Evolutionary conservation across 306 rosid genomes (phyloP), one percentile per base, ranked within the genome.

Genomic region (Trichosanthes cucumerina): DNA sequence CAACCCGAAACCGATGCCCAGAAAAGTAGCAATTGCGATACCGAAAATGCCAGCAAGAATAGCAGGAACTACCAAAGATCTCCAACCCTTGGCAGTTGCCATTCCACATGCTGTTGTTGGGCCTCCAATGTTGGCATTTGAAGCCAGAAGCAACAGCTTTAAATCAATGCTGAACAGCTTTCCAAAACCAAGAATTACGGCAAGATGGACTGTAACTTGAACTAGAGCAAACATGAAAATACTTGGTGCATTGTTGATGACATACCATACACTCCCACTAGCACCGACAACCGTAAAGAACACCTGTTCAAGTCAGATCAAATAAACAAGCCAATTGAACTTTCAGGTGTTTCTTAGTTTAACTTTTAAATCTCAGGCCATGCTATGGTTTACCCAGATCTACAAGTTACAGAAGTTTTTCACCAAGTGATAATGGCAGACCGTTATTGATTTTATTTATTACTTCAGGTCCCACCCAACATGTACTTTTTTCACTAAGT

Each of bases 61-160:
- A 69, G 85, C 89, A 83, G 91, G 93, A 87, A 89, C 93, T 73
- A 88, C 92, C 80, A 89, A 81, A 50, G 94, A 86, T 16, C 82
- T 82, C 93, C 93, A 91, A 5, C 91, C 90, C 81, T 88, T 85
- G 15, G 96, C 87, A 11, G 87, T 88, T 24, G 98, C 94, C 98
- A 93, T 91, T 33, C 94, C 91, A 85, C 95, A 88, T 21, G 98
- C 91, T 23, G 96, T 93, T 43, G 98, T 93, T 0, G 94, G 97
- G 71, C 94, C 93, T 58, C 96, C 96, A 41, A 93, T 78, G 14
- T 88, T 91, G 84, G 97, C 97, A 83, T 92, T 92, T 36, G 97
- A 93, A 71, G 96, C 93, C 82, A 91, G 43, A 64, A 90, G 90
- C 72, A 86, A 50, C 41, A 88, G 76, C 85, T 88, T 91, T 36